Base-by-base conservation (phyloP, 2,329 filamentous ascomycete species). In the Sarocladium strictum region DNA sequence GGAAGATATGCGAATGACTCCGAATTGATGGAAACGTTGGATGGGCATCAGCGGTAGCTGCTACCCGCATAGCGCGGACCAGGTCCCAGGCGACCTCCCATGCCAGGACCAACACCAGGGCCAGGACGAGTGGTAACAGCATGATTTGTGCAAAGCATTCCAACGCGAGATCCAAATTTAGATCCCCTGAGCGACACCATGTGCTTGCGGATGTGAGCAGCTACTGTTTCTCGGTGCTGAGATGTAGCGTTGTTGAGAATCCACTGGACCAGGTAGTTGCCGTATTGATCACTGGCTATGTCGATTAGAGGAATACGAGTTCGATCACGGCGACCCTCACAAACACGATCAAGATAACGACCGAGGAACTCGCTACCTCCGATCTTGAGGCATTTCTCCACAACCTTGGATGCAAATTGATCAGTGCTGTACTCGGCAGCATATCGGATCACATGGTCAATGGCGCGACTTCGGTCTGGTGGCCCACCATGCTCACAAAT, bases 311-410 rank as follows among this genome's bases (percentile, higher is more conserved):
- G 93, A 73, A 97, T 97, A 54, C 94, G 91, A 57, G 94, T 93
- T 61, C 94, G 89, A 67, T 97, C 92, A 41, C 86, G 77, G 58
- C 90, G 89, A 56, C 90, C 90, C 69, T 96, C 93, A 68, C 92
- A 97, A 57, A 99, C 91, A 57, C 92, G 87, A 68, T 95, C 88
- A 57, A 99, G 84, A 66, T 97, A 99, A 58, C 90, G 90, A 58
- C 91, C 83, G 41, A 99, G 80, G 66, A 99, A 99, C 47, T 97
- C 93, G 24, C 80, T 73, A 26, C 91, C 90, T 43, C 93, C 90
- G 72, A 99, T 96, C 77, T 99, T 99, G 62, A 99, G 83, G 65
- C 94, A 99, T 74, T 99, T 99, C 74, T 99, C 93, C 58, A 99
- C 93, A 43, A 99, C 94, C 72, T 99, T 99, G 57, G 94, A 99